Evolutionary conservation across 148 eudicot genomes (phyloP).

Genomic region (Agrostemma githago): DNA sequence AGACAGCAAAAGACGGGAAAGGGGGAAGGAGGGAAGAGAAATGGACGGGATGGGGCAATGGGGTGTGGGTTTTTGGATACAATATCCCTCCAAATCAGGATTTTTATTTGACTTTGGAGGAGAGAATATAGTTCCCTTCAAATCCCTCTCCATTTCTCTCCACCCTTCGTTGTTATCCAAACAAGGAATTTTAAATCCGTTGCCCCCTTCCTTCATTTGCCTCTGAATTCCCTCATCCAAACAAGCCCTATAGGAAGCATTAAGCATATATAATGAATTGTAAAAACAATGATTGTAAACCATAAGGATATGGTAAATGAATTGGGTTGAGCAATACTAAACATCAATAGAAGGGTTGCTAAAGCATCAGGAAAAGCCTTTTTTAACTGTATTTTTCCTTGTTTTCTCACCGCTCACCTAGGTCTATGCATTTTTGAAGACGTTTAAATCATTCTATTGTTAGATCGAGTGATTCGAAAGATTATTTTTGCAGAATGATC

Average conservation of each 20-base stretch:
- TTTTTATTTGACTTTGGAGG: no score
- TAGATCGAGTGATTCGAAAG: slow-evolving; percentile 10
- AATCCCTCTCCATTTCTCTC: no score
- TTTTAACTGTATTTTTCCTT: background rate
- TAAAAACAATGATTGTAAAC: background rate
- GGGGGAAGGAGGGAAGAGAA: no score
- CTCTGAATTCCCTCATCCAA: no score
- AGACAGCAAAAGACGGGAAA: no score
- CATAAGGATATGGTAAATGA: background rate
- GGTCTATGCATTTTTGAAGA: background rate
- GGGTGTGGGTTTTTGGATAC: no score
- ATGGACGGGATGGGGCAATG: no score
- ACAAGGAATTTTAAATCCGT: no score
- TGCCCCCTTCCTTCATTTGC: no score
- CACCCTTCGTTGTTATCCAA: no score
- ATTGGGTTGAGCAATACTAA: background rate
- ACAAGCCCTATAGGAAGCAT: background rate
- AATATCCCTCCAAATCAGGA: no score
- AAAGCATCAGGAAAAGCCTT: background rate
- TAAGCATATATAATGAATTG: background rate
- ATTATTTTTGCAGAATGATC: slow-evolving; percentile 56
- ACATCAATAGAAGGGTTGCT: background rate
- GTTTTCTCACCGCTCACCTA: background rate
- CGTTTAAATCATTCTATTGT: background rate
- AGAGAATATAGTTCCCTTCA: no score